phyloP scores from a whole-genome alignment of 2,329 filamentous ascomycete species.

The Fusarium brachygibbosum region DNA sequence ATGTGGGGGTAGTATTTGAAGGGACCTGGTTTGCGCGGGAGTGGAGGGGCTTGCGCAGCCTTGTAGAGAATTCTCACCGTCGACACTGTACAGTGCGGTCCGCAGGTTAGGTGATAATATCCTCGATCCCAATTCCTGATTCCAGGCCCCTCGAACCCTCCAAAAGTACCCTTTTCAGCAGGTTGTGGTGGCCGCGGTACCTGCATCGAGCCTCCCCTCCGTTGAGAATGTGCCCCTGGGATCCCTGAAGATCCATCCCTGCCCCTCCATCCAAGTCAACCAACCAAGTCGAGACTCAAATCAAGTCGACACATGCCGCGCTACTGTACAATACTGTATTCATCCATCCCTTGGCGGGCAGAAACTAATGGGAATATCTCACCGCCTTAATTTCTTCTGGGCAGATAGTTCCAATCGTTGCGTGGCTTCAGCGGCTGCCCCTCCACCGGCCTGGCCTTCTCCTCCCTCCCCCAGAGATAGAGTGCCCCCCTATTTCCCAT shows the following conservation, averaged over 20 bases:
- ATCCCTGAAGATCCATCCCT: conserved; percentile 40
- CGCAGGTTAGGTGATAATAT: neutral
- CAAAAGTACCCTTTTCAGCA: conserved; percentile 32
- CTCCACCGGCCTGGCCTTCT: conserved; percentile 31
- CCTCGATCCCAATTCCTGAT: conserved; percentile 14
- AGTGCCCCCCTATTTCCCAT: conserved; percentile 40
- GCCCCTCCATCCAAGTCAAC: conserved; percentile 35
- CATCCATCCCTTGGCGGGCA: conserved; percentile 38
- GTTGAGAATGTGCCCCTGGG: conserved; percentile 21
- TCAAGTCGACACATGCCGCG: conserved; percentile 33
- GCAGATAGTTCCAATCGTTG: conserved; percentile 37
- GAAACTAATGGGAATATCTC: conserved; percentile 44
- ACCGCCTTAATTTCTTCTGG: conserved; percentile 49
- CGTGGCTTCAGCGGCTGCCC: conserved; percentile 41
- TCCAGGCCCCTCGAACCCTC: conserved; percentile 8
- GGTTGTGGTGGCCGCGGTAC: conserved; percentile 34
- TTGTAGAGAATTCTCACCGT: conserved; percentile 18
- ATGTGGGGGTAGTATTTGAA: conserved; percentile 37
- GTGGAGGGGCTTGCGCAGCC: conserved; percentile 40
- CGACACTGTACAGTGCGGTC: conserved; percentile 17
- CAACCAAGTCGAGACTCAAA: conserved; percentile 4
- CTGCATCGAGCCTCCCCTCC: conserved; percentile 37
- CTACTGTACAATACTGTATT: conserved; percentile 16
- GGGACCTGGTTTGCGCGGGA: conserved; percentile 39
- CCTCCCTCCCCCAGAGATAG: conserved; percentile 22